These are phyloP conservation scores for Thermomucor indicae-seudaticae DNA, from an alignment of 371 early-diverging fungal genomes.

Conservation along the genomic window DNA sequence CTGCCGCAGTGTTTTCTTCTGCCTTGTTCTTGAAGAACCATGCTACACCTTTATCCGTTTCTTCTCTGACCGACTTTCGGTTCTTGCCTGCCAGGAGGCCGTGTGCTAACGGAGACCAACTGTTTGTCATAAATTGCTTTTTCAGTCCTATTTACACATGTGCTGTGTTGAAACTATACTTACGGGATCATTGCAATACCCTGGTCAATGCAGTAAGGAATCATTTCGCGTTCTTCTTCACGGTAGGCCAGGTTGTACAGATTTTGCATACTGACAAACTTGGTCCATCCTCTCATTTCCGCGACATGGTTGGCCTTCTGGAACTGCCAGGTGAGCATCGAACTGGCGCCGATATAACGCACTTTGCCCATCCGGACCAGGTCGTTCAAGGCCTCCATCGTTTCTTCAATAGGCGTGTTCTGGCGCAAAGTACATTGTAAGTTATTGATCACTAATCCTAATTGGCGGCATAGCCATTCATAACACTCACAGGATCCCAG, in stretches of 20 bases:
- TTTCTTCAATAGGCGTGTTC: slow-evolving; percentile 43
- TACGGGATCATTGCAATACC: slow-evolving; percentile 40
- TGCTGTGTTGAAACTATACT: neutral
- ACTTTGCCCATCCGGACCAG: slow-evolving; percentile 48
- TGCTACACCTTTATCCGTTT: slow-evolving; percentile 2
- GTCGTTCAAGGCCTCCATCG: slow-evolving; percentile 54
- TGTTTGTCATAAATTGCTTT: neutral
- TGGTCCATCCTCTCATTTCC: slow-evolving; percentile 51
- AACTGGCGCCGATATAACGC: slow-evolving; percentile 36
- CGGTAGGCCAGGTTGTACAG: slow-evolving; percentile 52
- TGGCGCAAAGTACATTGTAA: neutral
- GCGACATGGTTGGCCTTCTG: slow-evolving; percentile 35
- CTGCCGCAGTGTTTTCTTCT: slow-evolving; percentile 7
- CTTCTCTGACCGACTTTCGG: slow-evolving; percentile 11
- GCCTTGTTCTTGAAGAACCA: slow-evolving; percentile 1
- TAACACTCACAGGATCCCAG: slow-evolving; percentile 19
- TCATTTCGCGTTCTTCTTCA: slow-evolving; percentile 62
- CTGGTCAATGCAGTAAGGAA: slow-evolving; percentile 39
- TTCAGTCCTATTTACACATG: neutral
- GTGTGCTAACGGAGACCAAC: slow-evolving; percentile 49
- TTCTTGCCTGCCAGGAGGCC: slow-evolving; percentile 33
- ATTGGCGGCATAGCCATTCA: neutral
- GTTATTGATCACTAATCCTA: neutral
- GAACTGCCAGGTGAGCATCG: slow-evolving; percentile 37
- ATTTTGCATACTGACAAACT: slow-evolving; percentile 50